These are phyloP conservation scores for Fonsecaea monophora DNA, from an alignment of 2,329 filamentous ascomycete species.

Conservation along the genomic window DNA sequence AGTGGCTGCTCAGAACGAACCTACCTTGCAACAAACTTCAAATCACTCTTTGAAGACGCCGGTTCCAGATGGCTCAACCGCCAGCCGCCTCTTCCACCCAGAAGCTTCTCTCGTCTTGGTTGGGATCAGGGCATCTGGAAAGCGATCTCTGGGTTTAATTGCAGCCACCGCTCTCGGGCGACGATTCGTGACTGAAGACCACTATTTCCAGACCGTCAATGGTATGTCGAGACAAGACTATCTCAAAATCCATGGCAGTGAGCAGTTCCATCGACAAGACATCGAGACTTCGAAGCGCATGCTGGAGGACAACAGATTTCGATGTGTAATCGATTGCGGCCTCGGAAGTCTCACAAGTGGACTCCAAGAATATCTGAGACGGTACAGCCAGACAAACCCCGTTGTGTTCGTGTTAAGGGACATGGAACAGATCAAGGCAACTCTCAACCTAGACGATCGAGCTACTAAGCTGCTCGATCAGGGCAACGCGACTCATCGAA, in stretches of 20 bases:
- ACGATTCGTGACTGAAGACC: conserved; percentile 54
- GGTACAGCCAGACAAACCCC: conserved; percentile 48
- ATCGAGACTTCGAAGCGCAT: conserved; percentile 52
- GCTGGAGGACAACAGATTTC: conserved; percentile 52
- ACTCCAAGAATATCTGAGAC: conserved; percentile 50
- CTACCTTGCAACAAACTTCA: conserved; percentile 9
- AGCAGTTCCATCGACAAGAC: conserved; percentile 52
- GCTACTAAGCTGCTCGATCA: conserved; percentile 52
- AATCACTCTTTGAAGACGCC: background rate
- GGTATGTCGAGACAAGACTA: conserved; percentile 52
- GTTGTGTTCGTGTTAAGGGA: conserved; percentile 52
- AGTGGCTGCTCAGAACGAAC: conserved; percentile 1
- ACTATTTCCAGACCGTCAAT: conserved; percentile 53
- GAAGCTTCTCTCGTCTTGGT: conserved; percentile 53
- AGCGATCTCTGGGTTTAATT: conserved; percentile 53
- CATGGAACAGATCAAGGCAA: conserved; percentile 48
- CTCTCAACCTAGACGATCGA: conserved; percentile 54
- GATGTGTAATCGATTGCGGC: conserved; percentile 54
- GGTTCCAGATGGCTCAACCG: conserved; percentile 4
- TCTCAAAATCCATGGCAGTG: conserved; percentile 49
- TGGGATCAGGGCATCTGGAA: conserved; percentile 54
- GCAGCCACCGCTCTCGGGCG: conserved; percentile 52
- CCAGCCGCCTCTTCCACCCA: conserved; percentile 41
- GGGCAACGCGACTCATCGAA: conserved; percentile 55
- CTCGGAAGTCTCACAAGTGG: conserved; percentile 52